phyloP scores from a whole-genome alignment of 768 basidiomycete genomes.

The Lentinula boryana region DNA sequence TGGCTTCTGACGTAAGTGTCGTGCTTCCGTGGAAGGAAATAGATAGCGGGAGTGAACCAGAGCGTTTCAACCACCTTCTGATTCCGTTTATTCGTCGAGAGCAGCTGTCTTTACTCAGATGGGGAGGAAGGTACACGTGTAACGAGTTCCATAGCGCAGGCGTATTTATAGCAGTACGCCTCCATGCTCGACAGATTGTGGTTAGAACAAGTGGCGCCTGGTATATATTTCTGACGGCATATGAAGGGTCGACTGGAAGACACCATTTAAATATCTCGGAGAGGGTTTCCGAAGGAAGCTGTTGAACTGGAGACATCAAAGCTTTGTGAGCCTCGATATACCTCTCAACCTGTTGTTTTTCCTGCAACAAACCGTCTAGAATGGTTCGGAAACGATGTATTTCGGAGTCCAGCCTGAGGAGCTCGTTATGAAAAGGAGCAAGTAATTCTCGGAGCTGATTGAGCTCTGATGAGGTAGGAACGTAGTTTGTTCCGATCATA shows the following conservation, averaged over 20 bases:
- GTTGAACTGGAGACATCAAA: conserved; percentile 18
- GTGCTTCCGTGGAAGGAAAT: not conserved
- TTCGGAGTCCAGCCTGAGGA: not conserved
- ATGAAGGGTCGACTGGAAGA: conserved; percentile 11
- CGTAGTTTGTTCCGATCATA: conserved; percentile 2
- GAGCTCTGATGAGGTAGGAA: not conserved
- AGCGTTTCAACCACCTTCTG: not conserved
- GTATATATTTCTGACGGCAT: conserved; percentile 13
- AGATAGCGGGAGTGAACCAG: not conserved
- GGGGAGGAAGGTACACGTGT: conserved; percentile 5
- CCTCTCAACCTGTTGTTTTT: not conserved
- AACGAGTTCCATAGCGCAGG: conserved; percentile 23
- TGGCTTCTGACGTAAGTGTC: not conserved
- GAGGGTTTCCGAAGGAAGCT: conserved; percentile 19
- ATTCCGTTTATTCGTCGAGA: not conserved
- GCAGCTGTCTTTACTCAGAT: not conserved
- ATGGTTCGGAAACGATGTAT: not conserved
- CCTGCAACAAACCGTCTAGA: not conserved
- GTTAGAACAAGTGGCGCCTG: conserved; percentile 19
- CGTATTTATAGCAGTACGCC: conserved; percentile 16
- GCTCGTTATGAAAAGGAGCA: not conserved
- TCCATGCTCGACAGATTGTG: conserved; percentile 21
- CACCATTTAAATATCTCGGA: conserved; percentile 22
- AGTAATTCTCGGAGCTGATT: not conserved
- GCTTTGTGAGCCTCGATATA: conserved; percentile 16